phyloP scores from a whole-genome alignment of 768 basidiomycete species.

The Porpolomopsis calyptriformis region DNA sequence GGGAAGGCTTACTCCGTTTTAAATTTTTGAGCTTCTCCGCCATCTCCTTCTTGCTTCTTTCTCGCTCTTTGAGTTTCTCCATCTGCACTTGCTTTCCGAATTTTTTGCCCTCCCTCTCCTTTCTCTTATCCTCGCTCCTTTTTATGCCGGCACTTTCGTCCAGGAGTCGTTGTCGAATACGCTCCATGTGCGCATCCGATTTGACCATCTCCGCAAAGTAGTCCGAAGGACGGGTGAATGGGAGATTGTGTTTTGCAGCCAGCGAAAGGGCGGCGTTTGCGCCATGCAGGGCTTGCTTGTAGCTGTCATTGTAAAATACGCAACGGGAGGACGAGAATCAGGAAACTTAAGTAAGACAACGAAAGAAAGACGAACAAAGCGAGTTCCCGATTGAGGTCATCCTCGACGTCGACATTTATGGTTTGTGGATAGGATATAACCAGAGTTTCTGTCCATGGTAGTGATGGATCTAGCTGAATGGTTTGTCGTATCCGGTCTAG shows the following conservation, averaged over 20 bases:
- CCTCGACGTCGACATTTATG: slow-evolving; percentile 67
- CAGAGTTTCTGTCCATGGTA: slow-evolving; percentile 82
- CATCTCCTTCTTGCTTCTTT: slow-evolving; percentile 85
- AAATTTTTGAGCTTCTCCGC: slow-evolving; percentile 76
- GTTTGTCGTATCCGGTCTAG: slow-evolving; percentile 71
- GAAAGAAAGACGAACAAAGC: slow-evolving; percentile 62
- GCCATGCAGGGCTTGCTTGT: slow-evolving; percentile 86
- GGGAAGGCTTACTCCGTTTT: slow-evolving; percentile 65
- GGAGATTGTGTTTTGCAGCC: slow-evolving; percentile 67
- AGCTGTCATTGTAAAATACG: slow-evolving; percentile 37
- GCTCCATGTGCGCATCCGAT: slow-evolving; percentile 94
- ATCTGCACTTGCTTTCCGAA: slow-evolving; percentile 96
- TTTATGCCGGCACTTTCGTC: slow-evolving; percentile 86
- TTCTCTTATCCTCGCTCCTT: slow-evolving; percentile 82
- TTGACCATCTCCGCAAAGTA: slow-evolving; percentile 99
- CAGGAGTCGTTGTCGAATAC: slow-evolving; percentile 80
- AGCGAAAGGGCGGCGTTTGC: slow-evolving; percentile 67
- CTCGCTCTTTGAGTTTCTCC: slow-evolving; percentile 87
- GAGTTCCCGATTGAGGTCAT: slow-evolving; percentile 90
- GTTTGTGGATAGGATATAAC: slow-evolving; percentile 59
- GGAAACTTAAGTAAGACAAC: too few species aligned
- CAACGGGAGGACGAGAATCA: neutral
- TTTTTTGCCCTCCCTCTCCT: slow-evolving; percentile 92
- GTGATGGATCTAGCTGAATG: slow-evolving; percentile 60
- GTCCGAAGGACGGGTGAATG: slow-evolving; percentile 86